Percentiles rank a stretch among this genome's conserved stretches.
These are phyloP conservation scores for Nematodospora anomalae DNA, from an alignment of 1,139 yeast genomes.

Conservation along the genomic window DNA sequence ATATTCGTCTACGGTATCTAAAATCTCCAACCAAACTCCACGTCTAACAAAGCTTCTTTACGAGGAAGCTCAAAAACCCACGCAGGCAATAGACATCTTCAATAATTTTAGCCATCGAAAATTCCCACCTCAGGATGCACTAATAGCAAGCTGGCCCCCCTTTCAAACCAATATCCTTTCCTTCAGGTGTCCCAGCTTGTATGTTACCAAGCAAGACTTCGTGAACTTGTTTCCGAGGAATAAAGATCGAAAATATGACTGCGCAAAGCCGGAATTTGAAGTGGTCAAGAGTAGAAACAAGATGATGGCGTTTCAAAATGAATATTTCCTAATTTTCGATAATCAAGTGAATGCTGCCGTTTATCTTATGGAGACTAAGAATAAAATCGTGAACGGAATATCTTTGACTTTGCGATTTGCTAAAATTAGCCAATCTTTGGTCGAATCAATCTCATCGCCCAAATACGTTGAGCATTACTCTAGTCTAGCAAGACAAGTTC, in stretches of 20 bases:
- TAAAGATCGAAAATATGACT: constrained; percentile 29
- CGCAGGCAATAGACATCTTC: background rate
- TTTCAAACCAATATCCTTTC: constrained; percentile 31
- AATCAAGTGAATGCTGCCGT: constrained; percentile 49
- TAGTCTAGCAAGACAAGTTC: background rate
- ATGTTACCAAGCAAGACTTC: constrained; percentile 39
- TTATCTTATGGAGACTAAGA: constrained; percentile 49
- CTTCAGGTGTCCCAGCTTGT: constrained; percentile 39
- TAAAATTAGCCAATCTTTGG: constrained; percentile 20
- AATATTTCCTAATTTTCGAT: constrained; percentile 54
- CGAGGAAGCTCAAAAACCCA: background rate
- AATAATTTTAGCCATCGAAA: constrained; percentile 1
- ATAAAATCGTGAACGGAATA: constrained; percentile 52
- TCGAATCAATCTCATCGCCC: constrained; percentile 22
- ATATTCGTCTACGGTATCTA: constrained; percentile 31
- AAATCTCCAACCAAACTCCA: constrained; percentile 18
- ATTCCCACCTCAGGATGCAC: constrained; percentile 10
- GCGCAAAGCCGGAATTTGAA: constrained; percentile 18
- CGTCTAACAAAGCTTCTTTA: constrained; percentile 3
- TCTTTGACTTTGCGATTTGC: constrained; percentile 47
- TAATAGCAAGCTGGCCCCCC: constrained; percentile 8
- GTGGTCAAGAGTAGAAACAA: constrained; percentile 53
- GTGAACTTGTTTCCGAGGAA: constrained; percentile 33
- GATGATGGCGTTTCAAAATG: constrained; percentile 40
- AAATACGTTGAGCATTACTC: background rate